Conservation (phyloP, 441 rosid genomes). For the Pelargonium fulgidum region DNA sequence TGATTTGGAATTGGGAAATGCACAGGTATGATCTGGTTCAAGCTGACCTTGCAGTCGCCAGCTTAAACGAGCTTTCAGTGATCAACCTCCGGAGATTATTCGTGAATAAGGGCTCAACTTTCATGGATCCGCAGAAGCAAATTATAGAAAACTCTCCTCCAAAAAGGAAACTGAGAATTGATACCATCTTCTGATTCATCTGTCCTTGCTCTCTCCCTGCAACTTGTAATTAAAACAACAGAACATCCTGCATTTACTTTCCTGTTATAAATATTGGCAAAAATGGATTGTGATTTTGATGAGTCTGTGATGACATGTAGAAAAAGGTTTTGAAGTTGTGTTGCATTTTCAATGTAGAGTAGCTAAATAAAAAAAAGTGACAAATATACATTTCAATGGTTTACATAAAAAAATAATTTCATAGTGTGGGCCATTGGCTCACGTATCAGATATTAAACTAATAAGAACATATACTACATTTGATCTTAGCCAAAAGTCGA, state of each 20-base stretch:
- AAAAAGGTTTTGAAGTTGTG: too few species aligned
- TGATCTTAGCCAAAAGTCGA: constrained; percentile 98
- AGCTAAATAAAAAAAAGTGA: too few species aligned
- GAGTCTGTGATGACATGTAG: too few species aligned
- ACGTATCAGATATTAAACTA: constrained; percentile 54
- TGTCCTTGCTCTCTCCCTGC: background rate
- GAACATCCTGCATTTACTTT: background rate
- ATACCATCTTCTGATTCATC: constrained; percentile 62
- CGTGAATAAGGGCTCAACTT: constrained; percentile 76
- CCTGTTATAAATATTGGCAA: constrained; percentile 2
- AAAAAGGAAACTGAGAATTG: constrained; percentile 71
- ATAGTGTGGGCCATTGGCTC: too few species aligned
- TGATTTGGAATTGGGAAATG: constrained; percentile 18
- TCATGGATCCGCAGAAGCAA: constrained; percentile 88
- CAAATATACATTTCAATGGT: too few species aligned
- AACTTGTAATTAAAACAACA: constrained; percentile 11
- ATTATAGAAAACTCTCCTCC: constrained; percentile 66
- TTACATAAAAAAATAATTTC: too few species aligned
- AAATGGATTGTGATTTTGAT: too few species aligned
- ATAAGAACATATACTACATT: constrained; percentile 89
- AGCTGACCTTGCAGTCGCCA: constrained; percentile 81
- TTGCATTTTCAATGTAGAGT: too few species aligned
- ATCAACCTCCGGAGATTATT: constrained; percentile 83
- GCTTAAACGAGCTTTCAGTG: constrained; percentile 80
- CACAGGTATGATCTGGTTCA: constrained; percentile 85